phyloP scores from a whole-genome alignment of 2,329 filamentous ascomycete genomes.

The Ophiognomonia clavigignenti-juglandacearum region DNA sequence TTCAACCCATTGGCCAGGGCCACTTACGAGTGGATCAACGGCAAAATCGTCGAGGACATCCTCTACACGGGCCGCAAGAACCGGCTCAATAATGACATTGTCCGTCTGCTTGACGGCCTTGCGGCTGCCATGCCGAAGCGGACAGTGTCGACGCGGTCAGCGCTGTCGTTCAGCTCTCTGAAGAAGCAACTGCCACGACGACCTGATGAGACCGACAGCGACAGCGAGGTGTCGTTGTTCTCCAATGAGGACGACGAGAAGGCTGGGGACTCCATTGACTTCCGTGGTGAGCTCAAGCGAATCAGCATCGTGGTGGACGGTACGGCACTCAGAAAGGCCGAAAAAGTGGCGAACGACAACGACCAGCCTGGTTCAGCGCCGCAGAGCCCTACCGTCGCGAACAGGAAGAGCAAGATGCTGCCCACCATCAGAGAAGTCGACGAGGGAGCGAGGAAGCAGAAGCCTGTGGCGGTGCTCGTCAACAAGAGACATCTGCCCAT shows the following conservation, averaged over 20 bases:
- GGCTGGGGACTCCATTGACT: neutral
- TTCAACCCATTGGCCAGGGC: constrained; percentile 9
- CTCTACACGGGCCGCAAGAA: constrained; percentile 4
- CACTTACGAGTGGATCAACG: constrained; percentile 9
- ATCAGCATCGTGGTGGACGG: constrained; percentile 6
- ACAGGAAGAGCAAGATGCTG: neutral
- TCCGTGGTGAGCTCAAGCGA: constrained; percentile 4
- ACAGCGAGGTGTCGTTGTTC: neutral
- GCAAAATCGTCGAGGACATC: neutral
- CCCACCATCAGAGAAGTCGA: constrained; percentile 9
- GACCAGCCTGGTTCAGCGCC: neutral
- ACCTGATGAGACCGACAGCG: neutral
- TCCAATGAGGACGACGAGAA: constrained; percentile 2
- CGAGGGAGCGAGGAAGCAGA: neutral
- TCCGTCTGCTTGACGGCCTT: constrained; percentile 1
- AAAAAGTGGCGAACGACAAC: constrained; percentile 2
- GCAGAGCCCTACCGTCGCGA: neutral
- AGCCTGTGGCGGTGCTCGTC: neutral
- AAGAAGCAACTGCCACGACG: neutral
- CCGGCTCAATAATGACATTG: neutral
- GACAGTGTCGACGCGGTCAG: neutral
- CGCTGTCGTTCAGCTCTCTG: neutral
- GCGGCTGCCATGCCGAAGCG: neutral
- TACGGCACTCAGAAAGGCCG: constrained; percentile 1
- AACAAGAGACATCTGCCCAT: neutral